Evolutionary conservation across 2,329 filamentous ascomycete genomes (phyloP).

Genomic region (Calonectria crousiana): DNA sequence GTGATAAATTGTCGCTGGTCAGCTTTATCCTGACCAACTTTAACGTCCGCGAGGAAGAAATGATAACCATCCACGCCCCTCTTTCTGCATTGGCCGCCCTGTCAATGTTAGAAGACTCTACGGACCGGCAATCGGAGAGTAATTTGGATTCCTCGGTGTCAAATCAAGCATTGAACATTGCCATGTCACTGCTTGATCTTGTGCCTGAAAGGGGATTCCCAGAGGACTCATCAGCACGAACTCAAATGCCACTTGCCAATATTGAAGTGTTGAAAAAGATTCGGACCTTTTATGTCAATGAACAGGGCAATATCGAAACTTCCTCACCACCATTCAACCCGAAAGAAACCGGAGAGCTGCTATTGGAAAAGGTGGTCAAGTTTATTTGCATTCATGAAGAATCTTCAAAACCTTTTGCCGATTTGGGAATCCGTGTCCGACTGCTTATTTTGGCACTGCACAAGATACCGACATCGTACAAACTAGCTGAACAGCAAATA

Average conservation of each 20-base stretch:
- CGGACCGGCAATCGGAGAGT: slow-evolving; percentile 49
- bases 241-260: slow-evolving; percentile 38
- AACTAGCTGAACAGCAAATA: slow-evolving; percentile 59
- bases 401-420: slow-evolving; percentile 54
- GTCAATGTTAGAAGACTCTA: slow-evolving; percentile 72
- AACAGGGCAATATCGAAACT: slow-evolving; percentile 77
- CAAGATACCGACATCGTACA: slow-evolving; percentile 61
- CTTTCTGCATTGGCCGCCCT: slow-evolving; percentile 70
- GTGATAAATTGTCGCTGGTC: slow-evolving; percentile 77
- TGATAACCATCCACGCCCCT: slow-evolving; percentile 88
- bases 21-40: slow-evolving; percentile 89
- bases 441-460: slow-evolving; percentile 69
- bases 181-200: slow-evolving; percentile 70
- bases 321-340: slow-evolving; percentile 70
- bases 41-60: slow-evolving; percentile 95
- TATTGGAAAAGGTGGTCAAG: slow-evolving; percentile 70
- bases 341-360: slow-evolving; percentile 68
- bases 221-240: slow-evolving; percentile 24
- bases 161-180: slow-evolving; percentile 60
- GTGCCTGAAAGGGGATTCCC: slow-evolving; percentile 75
- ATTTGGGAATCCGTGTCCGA: slow-evolving; percentile 69
- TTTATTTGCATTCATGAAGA: slow-evolving; percentile 62
- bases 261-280: slow-evolving; percentile 71
- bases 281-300: slow-evolving; percentile 75
- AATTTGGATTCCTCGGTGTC: slow-evolving; percentile 45